Conservation (phyloP, 2,329 filamentous ascomycete genomes). For the Aspergillus carbonarius region DNA sequence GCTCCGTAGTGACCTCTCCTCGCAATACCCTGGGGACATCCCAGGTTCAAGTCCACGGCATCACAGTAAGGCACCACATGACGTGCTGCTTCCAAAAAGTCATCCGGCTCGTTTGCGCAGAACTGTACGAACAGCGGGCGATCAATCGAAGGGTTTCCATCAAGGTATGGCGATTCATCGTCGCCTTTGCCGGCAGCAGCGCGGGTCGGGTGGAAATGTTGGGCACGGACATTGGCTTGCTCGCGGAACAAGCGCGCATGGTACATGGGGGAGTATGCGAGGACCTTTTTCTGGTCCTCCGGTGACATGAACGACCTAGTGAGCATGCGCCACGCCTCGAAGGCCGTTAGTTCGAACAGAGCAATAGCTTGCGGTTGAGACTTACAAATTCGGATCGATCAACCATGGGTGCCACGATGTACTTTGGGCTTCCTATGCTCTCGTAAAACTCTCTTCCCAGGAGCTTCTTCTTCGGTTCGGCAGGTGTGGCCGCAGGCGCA, state of each 20-base stretch:
- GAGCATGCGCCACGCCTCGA: slow-evolving; percentile 91
- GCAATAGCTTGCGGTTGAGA: slow-evolving; percentile 13
- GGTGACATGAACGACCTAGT: slow-evolving; percentile 85
- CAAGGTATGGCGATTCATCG: slow-evolving; percentile 59
- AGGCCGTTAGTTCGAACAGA: slow-evolving; percentile 13
- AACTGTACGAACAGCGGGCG: slow-evolving; percentile 95
- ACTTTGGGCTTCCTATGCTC: slow-evolving; percentile 87
- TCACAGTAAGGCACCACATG: slow-evolving; percentile 85
- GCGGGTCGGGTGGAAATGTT: slow-evolving; percentile 73
- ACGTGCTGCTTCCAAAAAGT: slow-evolving; percentile 63
- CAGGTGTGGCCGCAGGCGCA: slow-evolving; percentile 17
- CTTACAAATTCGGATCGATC: slow-evolving; percentile 96
- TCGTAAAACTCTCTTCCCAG: slow-evolving; percentile 90
- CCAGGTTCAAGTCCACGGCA: slow-evolving; percentile 91
- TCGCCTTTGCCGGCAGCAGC: slow-evolving; percentile 27
- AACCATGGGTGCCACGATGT: slow-evolving; percentile 94
- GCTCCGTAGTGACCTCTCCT: slow-evolving; percentile 87
- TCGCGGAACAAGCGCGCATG: slow-evolving; percentile 87
- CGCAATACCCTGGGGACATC: slow-evolving; percentile 95
- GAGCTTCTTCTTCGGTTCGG: slow-evolving; percentile 56
- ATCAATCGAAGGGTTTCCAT: slow-evolving; percentile 82
- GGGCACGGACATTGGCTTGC: slow-evolving; percentile 69
- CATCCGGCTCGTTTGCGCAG: slow-evolving; percentile 60
- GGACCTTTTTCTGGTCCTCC: slow-evolving; percentile 62
- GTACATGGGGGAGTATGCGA: slow-evolving; percentile 95